Percentiles rank a stretch among this genome's conserved stretches.
Evolutionary conservation across 2,329 filamentous ascomycete genomes (phyloP).

Genomic region (Orbilia javanica): DNA sequence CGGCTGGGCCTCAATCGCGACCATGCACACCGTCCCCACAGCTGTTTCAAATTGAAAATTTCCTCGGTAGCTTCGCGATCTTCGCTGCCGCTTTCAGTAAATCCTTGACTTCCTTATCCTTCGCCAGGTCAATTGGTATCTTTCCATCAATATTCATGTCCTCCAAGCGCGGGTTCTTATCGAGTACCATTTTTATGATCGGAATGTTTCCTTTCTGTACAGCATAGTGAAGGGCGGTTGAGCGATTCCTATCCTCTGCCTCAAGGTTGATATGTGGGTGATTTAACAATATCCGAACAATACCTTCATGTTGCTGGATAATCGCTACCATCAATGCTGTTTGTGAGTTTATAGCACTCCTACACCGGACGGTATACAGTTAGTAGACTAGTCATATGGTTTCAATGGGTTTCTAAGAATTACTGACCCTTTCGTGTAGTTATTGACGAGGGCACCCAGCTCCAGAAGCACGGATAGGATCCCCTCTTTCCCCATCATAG

Average conservation of each 20-base stretch:
- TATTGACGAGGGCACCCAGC: slow-evolving; percentile 45
- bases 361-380: neutral
- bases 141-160: slow-evolving; percentile 57
- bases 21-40: neutral
- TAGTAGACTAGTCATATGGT: neutral
- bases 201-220: slow-evolving; percentile 49
- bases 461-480: slow-evolving; percentile 45
- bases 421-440: slow-evolving; percentile 52
- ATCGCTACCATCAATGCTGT: slow-evolving; percentile 59
- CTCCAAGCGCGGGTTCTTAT: slow-evolving; percentile 51
- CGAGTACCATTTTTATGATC: slow-evolving; percentile 41
- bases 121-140: slow-evolving; percentile 52
- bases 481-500: slow-evolving; percentile 49
- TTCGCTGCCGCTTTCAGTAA: slow-evolving; percentile 46
- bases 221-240: slow-evolving; percentile 57
- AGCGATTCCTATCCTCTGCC: slow-evolving; percentile 53
- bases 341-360: slow-evolving; percentile 53
- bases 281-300: slow-evolving; percentile 48
- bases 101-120: slow-evolving; percentile 52
- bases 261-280: slow-evolving; percentile 46
- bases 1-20: neutral
- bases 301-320: slow-evolving; percentile 47
- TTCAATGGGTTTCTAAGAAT: neutral
- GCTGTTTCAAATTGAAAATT: slow-evolving; percentile 41
- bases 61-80: slow-evolving; percentile 32